phyloP scores from a whole-genome alignment of 2,329 filamentous ascomycete species.

The Fusarium brachygibbosum region DNA sequence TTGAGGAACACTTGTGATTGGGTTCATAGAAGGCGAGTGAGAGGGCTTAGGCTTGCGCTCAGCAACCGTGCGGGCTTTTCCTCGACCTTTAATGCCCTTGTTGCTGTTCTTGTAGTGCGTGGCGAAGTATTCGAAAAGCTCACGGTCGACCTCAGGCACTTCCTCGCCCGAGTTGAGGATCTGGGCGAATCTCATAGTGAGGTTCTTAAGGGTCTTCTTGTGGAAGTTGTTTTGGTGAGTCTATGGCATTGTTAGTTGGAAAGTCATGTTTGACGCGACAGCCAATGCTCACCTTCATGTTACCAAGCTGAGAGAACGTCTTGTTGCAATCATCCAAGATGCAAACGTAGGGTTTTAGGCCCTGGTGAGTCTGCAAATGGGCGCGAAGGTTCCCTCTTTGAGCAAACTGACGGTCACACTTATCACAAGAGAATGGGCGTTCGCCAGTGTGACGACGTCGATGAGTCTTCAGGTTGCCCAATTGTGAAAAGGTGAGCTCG shows the following conservation, averaged over 20 bases:
- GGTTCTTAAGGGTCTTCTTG: constrained; percentile 74
- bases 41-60: constrained; percentile 51
- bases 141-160: constrained; percentile 75
- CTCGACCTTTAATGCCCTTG: constrained; percentile 97
- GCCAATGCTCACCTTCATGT: constrained; percentile 78
- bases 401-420: constrained; percentile 85
- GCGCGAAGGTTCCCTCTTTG: constrained; percentile 88
- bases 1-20: constrained; percentile 36
- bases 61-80: constrained; percentile 80
- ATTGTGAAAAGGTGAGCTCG: constrained; percentile 85
- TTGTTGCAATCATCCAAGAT: constrained; percentile 87
- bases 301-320: constrained; percentile 89
- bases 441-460: constrained; percentile 89
- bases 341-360: constrained; percentile 84
- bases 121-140: constrained; percentile 87
- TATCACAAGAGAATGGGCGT: constrained; percentile 83
- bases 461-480: constrained; percentile 94
- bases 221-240: constrained; percentile 97
- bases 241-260: constrained; percentile 56
- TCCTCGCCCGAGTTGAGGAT: constrained; percentile 67
- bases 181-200: constrained; percentile 78
- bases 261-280: not conserved
- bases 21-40: constrained; percentile 43
- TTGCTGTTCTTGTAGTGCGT: constrained; percentile 97
- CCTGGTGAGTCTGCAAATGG: constrained; percentile 84